Conservation (phyloP, 1,284 basidiomycete species). For the Ustilago shanxiensis region DNA sequence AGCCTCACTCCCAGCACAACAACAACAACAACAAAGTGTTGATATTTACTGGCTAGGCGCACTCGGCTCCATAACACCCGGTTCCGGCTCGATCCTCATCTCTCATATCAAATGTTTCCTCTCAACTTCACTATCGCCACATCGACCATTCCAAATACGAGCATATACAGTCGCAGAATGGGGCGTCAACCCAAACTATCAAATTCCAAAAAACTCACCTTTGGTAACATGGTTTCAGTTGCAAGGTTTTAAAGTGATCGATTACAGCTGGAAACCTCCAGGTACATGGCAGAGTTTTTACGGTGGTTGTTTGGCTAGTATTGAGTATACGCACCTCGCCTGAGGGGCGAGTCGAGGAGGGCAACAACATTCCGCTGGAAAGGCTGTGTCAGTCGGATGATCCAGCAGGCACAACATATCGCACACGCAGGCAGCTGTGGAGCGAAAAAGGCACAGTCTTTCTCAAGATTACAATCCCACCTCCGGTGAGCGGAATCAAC, state of each 20-base stretch:
- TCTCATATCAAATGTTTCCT: conserved; percentile 24
- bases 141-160: neutral
- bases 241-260: conserved; percentile 22
- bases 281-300: conserved; percentile 36
- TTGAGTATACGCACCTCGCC: conserved; percentile 19
- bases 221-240: conserved; percentile 18
- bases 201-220: conserved; percentile 7
- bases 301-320: conserved; percentile 20
- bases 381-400: no score
- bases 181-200: conserved; percentile 10
- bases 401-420: no score
- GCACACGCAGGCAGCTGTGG: no score
- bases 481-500: no score
- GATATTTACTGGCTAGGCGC: conserved; percentile 29
- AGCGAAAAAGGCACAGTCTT: no score
- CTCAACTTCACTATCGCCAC: neutral
- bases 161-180: conserved; percentile 36
- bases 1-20: neutral
- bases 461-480: no score
- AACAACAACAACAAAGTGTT: neutral
- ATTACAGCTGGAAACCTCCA: conserved; percentile 31
- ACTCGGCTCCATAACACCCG: conserved; percentile 19
- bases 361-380: no score
- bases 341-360: neutral
- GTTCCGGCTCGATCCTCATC: conserved; percentile 9